Base-by-base conservation (phyloP, 2,329 filamentous ascomycete species). In the Dactylellina leptospora region DNA sequence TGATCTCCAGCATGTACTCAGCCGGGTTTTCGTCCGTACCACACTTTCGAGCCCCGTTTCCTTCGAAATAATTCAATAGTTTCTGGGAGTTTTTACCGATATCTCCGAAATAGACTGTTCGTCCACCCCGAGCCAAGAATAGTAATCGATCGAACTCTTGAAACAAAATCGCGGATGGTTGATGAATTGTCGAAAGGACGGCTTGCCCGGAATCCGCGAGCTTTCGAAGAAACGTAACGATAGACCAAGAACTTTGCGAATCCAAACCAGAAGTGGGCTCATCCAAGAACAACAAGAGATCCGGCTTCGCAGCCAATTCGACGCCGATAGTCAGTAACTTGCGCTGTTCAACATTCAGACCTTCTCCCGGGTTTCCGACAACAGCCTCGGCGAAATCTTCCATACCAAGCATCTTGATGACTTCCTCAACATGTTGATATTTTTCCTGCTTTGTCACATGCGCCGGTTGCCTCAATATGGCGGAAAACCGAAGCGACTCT, bases 51-150 rank as follows among this genome's bases (percentile, higher is more conserved):
- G 87, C 88, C 55, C 90, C 88, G 75, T 91, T 87, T 54, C 86
- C 84, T 78, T 92, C 90, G 76, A 96, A 95, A 80, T 95, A 96
- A 73, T 83, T 82, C 1, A 87, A 89, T 77, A 95, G 81, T 1
- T 82, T 85, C 68, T 85, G 82, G 0, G 89, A 90, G 79, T 90
- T 87, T 75, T 88, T 80, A 74, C 91, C 91, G 66, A 93, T 88
- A 2, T 91, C 86, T 61, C 90, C 91, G 77, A 92, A 93, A 82
- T 95, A 95, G 47, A 93, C 89, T 0, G 90, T 92, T 78, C 83
- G 86, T 61, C 91, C 91, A 63, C 90, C 90, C 77, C 86, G 88
- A 30, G 88, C 87, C 13, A 87, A 80, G 1, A 88, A 80, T 28
- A 87, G 81, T 1, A 87, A 78, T 66, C 83, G 81, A 75, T 87